Evolutionary conservation across 768 basidiomycete species (phyloP), one percentile per base, ranked within the genome.

Genomic region (Xanthoconium purpureum): DNA sequence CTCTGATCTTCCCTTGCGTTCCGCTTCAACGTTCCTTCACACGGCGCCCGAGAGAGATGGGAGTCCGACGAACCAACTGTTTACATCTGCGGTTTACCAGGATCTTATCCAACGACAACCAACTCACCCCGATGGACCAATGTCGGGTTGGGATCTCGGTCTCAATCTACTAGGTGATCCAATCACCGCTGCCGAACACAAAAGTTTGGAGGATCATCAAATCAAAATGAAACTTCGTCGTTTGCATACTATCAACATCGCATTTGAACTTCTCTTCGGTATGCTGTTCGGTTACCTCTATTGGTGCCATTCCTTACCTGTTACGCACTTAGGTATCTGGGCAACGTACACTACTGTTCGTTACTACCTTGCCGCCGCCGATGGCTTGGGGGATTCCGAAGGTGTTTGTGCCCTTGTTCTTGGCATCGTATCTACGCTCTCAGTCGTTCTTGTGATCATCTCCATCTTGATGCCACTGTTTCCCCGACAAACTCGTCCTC

Each of bases 311-410:
- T 20, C 17, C 45, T 57, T 18, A 57, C 30, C 5, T 43, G 20
- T 12, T 28, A 20, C 39, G 11, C 49, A 14, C 13, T 3, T 52
- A 88, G 86, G 73, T 57, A 67, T 66, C 30, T 91, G 87, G 85
- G 78, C 82, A 29, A 65, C 75, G 9, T 90, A 87, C 67, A 85
- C 79, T 57, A 75, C 80, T 7, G 67, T 83, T 50, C 84, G 88
- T 43, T 91, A 90, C 66, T 84, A 80, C 62, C 63, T 89, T 12
- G 83, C 85, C 5, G 85, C 79, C 61, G 73, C 72, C 6, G 77
- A 78, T 45, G 71, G 72, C 54, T 70, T 82, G 12, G 73, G 73
- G 10, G 60, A 77, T 8, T 74, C 79, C 11, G 68, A 56, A 79
- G 53, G 73, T 76, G 35, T 68, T 77, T 63, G 49, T 50, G 47